Conservation (phyloP, 2,329 filamentous ascomycete species). For the Ceratocystis papillata region DNA sequence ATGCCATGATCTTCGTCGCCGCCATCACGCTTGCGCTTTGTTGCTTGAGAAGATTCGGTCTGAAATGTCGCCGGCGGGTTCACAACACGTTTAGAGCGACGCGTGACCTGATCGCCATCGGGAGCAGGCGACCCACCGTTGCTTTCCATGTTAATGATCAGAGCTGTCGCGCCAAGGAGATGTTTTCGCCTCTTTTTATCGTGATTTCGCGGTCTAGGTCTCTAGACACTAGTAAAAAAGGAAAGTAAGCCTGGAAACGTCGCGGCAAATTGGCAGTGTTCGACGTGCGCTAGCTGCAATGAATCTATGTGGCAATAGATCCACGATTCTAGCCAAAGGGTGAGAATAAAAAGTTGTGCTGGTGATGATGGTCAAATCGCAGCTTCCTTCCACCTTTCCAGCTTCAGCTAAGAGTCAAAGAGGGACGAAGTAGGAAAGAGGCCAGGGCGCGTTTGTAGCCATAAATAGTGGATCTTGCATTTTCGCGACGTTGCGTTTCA, state of each 20-base stretch:
- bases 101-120: constrained; percentile 40
- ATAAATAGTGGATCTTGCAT: constrained; percentile 22
- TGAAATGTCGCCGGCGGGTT: constrained; percentile 49
- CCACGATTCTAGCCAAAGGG: background rate
- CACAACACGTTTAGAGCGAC: constrained; percentile 59
- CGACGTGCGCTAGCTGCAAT: background rate
- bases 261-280: background rate
- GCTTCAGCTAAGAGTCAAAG: background rate
- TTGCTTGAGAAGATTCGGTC: constrained; percentile 37
- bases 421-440: constrained; percentile 9
- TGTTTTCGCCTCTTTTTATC: background rate
- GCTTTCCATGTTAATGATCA: constrained; percentile 36
- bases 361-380: background rate
- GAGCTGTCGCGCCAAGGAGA: background rate
- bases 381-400: background rate
- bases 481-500: constrained; percentile 22
- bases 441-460: constrained; percentile 23
- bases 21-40: constrained; percentile 50
- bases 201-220: background rate
- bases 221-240: background rate
- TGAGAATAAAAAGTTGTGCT: constrained; percentile 7
- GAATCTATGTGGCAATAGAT: background rate
- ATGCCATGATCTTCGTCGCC: constrained; percentile 40
- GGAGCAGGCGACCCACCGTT: constrained; percentile 44
- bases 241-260: background rate